Conservation (phyloP, 2,329 filamentous ascomycete species). For the Cladosporium halotolerans region DNA sequence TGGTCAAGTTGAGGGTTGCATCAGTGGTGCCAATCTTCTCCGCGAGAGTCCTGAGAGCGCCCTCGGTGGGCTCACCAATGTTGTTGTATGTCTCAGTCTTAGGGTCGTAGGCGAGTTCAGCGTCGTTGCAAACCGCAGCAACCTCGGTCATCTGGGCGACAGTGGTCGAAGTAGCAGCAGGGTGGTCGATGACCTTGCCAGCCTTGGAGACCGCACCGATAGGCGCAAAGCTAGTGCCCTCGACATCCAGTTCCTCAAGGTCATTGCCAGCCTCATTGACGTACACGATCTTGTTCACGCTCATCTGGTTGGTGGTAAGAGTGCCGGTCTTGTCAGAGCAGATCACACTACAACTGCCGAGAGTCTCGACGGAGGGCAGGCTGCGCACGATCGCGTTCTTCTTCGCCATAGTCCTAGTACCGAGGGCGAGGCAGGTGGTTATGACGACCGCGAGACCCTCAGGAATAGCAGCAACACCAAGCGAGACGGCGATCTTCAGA, state of each 20-base stretch:
- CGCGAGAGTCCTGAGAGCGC: conserved; percentile 78
- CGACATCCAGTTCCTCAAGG: conserved; percentile 79
- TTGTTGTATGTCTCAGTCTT: conserved; percentile 69
- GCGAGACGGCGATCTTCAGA: conserved; percentile 96
- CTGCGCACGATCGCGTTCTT: conserved; percentile 97
- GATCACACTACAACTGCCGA: conserved; percentile 98
- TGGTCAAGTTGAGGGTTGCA: conserved; percentile 49
- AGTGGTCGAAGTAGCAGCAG: conserved; percentile 66
- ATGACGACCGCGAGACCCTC: conserved; percentile 97
- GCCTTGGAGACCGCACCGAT: conserved; percentile 63
- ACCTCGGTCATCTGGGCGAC: conserved; percentile 70
- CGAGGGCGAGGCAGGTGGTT: conserved; percentile 93
- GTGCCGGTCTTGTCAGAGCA: conserved; percentile 99
- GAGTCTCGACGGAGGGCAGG: conserved; percentile 90
- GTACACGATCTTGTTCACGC: conserved; percentile 86
- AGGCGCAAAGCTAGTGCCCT: conserved; percentile 88
- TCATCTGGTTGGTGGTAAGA: conserved; percentile 98
- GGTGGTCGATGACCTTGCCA: conserved; percentile 62
- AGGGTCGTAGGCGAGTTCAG: conserved; percentile 73
- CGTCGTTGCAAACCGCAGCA: conserved; percentile 78
- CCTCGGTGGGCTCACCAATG: conserved; percentile 92
- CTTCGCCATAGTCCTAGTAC: conserved; percentile 96
- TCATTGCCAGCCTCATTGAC: conserved; percentile 66
- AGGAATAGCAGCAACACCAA: conserved; percentile 94
- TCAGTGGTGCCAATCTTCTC: conserved; percentile 91